Base-by-base conservation (phyloP, 1,284 basidiomycete genomes). In the Marasmius fiardii region DNA sequence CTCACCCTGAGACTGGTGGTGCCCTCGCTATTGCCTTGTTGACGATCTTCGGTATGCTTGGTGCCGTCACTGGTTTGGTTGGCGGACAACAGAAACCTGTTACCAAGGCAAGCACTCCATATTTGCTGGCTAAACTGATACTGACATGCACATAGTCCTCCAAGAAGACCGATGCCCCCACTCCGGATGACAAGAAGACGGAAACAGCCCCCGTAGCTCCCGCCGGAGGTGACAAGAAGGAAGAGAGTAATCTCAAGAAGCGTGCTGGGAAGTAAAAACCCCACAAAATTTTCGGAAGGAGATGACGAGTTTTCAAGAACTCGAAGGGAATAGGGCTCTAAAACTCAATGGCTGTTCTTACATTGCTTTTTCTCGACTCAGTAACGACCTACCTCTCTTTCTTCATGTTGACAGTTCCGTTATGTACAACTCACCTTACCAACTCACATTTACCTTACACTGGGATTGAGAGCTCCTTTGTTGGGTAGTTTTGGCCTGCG, bases 41-140 rank as follows among this genome's bases (percentile, higher is more conserved):
- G 65, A 92, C 89, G 44, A 68, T 95, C 64, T 81, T 97, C 67
- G 90, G 88, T 57, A 86, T 95, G 83, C 72, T 97, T 63, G 89
- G 85, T 61, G 82, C 84, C 52, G 74, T 94, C 65, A 81, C 92
- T 59, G 88, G 92, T 56, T 74, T 95, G 66, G 80, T 93, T 68
- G 88, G 91, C 60, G 79, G 79, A 54, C 76, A 80, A 53, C 81
- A 87, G 68, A 85, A 86, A 67, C 82, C 89, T 24, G 57, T 61
- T 60, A 78, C 88, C 51, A 81, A 85, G 54, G 57, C 61, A 86
- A 88, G 75, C 78, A 52, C 34, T 70, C 63, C 50, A 44, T 39
- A 12, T 37, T 12, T 14, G 54, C 45, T 10, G 33, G 18, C 53
- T 4, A 14, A 4, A 20, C 6, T n/a, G 35, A n/a, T n/a, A 4